Evolutionary conservation across 106 monocot genomes (phyloP).

Genomic region (Alisma plantagoaquatica): DNA sequence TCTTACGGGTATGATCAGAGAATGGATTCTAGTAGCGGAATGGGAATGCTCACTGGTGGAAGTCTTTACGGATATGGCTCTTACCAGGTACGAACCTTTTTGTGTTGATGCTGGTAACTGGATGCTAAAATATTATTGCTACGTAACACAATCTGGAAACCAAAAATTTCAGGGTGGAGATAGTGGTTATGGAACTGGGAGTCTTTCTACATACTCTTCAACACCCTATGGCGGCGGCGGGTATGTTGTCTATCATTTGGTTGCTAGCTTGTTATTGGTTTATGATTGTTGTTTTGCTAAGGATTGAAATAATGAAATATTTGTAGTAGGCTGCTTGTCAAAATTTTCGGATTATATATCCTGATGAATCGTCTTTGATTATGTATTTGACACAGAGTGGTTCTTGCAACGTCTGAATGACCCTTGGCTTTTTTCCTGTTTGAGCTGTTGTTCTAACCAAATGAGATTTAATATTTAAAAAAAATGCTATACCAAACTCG

Average conservation of each 20-base stretch:
- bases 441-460: no score
- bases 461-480: no score
- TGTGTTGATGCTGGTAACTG: neutral
- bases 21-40: slow-evolving; percentile 39
- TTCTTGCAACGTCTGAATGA: no score
- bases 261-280: no score
- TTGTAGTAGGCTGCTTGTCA: no score
- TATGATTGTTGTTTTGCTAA: no score
- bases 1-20: slow-evolving; percentile 58
- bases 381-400: no score
- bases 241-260: neutral
- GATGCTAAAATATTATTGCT: neutral
- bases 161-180: slow-evolving; percentile 39
- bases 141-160: neutral
- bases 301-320: no score
- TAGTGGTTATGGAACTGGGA: slow-evolving; percentile 46
- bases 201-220: slow-evolving; percentile 49
- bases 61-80: slow-evolving; percentile 54
- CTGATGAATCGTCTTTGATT: no score
- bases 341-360: no score
- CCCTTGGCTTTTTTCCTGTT: no score
- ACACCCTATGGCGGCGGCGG: slow-evolving; percentile 41
- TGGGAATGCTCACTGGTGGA: slow-evolving; percentile 32
- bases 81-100: slow-evolving; percentile 39
- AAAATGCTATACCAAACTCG: no score